Percentiles rank a stretch among this genome's conserved stretches.
Conservation (phyloP, 1,284 basidiomycete species). For the Leucoagaricus sp. region DNA sequence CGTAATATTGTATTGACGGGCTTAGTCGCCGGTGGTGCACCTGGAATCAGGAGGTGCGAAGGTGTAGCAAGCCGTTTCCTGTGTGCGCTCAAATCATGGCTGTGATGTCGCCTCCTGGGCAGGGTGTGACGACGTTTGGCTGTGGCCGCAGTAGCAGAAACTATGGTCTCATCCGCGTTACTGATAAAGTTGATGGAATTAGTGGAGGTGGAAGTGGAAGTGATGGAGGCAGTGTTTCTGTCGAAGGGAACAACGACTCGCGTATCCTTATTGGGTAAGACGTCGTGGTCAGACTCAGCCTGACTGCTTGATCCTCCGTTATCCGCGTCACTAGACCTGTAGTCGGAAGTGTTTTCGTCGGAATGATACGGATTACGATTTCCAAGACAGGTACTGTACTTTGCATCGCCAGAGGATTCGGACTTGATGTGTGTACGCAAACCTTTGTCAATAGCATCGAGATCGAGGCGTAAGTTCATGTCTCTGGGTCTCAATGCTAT, state of each 20-base stretch:
- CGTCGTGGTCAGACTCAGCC: slow-evolving; percentile 1
- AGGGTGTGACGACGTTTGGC: slow-evolving; percentile 14
- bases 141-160: too few relatives aligned
- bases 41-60: slow-evolving; percentile 53
- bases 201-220: too few relatives aligned
- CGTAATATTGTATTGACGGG: neutral
- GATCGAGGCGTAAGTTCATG: neutral
- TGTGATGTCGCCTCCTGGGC: slow-evolving; percentile 3
- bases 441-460: slow-evolving; percentile 2
- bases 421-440: neutral
- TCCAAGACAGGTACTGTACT: neutral
- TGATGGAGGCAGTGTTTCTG: neutral
- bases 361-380: neutral
- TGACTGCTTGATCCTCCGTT: neutral
- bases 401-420: neutral
- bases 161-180: neutral
- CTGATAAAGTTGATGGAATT: too few relatives aligned
- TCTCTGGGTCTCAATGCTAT: neutral
- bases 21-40: slow-evolving; percentile 46
- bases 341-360: neutral
- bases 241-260: neutral
- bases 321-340: neutral
- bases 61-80: slow-evolving; percentile 38
- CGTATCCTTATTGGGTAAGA: neutral
- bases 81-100: slow-evolving; percentile 19